Percentiles rank a stretch among this genome's conserved stretches.
These are phyloP conservation scores for Petrea volubilis DNA, from an alignment of 257 asterid species.

Conservation along the genomic window DNA sequence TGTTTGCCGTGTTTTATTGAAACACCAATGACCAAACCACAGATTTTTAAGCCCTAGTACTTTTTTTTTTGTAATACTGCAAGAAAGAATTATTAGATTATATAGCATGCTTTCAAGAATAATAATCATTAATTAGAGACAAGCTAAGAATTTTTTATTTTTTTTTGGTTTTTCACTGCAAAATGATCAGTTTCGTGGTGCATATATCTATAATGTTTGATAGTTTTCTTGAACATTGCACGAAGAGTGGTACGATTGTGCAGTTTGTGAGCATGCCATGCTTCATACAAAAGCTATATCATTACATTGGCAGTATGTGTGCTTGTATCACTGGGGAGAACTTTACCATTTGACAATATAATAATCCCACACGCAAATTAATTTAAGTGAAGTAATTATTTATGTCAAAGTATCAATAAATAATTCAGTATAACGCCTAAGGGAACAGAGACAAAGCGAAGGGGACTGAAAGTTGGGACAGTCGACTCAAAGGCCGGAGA, in stretches of 20 bases:
- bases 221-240: neutral
- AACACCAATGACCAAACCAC: too few relatives aligned
- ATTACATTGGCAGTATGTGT: conserved; percentile 20
- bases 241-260: conserved; percentile 14
- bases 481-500: too few relatives aligned
- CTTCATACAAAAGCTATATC: conserved; percentile 42
- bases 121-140: neutral
- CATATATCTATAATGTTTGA: neutral
- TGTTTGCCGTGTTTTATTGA: too few relatives aligned
- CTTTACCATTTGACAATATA: neutral
- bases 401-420: neutral
- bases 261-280: conserved; percentile 51
- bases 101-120: conserved; percentile 13
- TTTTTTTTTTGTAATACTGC: too few relatives aligned
- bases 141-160: neutral
- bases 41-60: too few relatives aligned
- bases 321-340: conserved; percentile 12
- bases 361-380: too few relatives aligned
- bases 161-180: neutral
- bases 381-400: neutral
- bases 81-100: neutral
- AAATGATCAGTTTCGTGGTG: neutral
- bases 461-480: too few relatives aligned
- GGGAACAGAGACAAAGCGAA: too few relatives aligned
- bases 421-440: too few relatives aligned